These are phyloP conservation scores for Ustilago tritici DNA, from an alignment of 1,284 basidiomycete genomes.

Conservation along the genomic window DNA sequence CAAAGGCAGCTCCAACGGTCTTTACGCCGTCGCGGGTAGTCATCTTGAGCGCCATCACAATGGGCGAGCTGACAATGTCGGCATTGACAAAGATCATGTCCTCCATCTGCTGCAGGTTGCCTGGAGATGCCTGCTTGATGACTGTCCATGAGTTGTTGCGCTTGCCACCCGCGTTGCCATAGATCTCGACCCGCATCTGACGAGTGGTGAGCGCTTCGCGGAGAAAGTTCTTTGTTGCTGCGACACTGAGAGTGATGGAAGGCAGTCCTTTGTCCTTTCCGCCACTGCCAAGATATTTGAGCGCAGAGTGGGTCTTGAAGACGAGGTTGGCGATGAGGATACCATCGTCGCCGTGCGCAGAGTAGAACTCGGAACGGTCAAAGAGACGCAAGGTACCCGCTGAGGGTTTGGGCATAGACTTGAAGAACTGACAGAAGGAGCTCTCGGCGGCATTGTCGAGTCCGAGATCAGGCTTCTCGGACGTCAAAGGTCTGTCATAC, in stretches of 20 bases:
- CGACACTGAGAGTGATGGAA: constrained; percentile 80
- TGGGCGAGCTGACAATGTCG: constrained; percentile 85
- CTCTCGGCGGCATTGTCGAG: constrained; percentile 58
- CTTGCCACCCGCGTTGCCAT: constrained; percentile 73
- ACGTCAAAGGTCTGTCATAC: constrained; percentile 55
- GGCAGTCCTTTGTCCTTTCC: constrained; percentile 57
- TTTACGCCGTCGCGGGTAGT: constrained; percentile 74
- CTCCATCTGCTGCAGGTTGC: constrained; percentile 92
- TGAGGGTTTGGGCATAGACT: constrained; percentile 40
- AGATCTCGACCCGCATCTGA: constrained; percentile 93
- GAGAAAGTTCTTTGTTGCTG: constrained; percentile 86
- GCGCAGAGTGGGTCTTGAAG: constrained; percentile 68
- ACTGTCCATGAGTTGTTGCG: constrained; percentile 77
- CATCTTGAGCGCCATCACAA: constrained; percentile 89
- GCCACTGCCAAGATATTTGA: constrained; percentile 63
- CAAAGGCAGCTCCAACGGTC: constrained; percentile 74
- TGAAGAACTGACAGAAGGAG: constrained; percentile 61
- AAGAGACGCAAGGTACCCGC: constrained; percentile 66
- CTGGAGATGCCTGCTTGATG: constrained; percentile 91
- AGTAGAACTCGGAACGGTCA: constrained; percentile 80
- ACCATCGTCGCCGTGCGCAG: constrained; percentile 89
- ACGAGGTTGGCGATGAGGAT: constrained; percentile 86
- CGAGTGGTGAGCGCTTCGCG: constrained; percentile 89
- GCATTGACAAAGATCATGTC: constrained; percentile 88
- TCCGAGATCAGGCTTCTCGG: constrained; percentile 60